Evolutionary conservation across 768 basidiomycete genomes (phyloP), one percentile per base, ranked within the genome.

Genomic region (Coprinopsis marcescibilis): DNA sequence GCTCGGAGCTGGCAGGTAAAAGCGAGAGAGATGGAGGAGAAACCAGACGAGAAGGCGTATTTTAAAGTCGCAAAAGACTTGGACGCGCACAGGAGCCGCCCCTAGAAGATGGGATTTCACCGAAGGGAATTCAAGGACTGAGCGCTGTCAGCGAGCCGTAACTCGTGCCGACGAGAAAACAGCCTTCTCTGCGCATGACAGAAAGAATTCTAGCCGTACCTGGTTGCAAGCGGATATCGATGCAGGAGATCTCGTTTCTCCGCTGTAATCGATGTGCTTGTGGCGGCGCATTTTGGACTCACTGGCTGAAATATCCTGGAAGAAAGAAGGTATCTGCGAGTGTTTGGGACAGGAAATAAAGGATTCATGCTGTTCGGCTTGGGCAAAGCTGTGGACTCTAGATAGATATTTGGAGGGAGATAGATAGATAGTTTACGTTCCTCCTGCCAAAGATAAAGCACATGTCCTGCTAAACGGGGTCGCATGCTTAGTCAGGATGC

Each of bases 391-490:
- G n/a, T n/a, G n/a, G n/a, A n/a, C n/a, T n/a, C n/a, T n/a, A n/a
- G n/a, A n/a, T n/a, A n/a, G n/a, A n/a, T n/a, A n/a, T n/a, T n/a
- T n/a, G n/a, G n/a, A 17, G 35, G 35, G 35, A 36, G 35, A 36
- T 40, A 40, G 21, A 40, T 8, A 40, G 38, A 40, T 36, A 11
- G 8, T 10, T 36, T 36, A 36, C 35, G 35, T 36, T 36, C 35
- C 6, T 7, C 6, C 35, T 36, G 35, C 35, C 35, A 36, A 36
- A 36, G 35, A 36, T 36, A 36, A 76, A 77, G 62, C 60, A 57
- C 59, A 36, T 36, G 35, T 10, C 8, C 35, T 36, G 66, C 58
- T 59, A 65, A 66, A 61, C 53, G 65, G 60, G 51, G 60, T 51
- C 58, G 52, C 65, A 62, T 63, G 62, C 29, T 52, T 48, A 50